Conservation (phyloP, 768 basidiomycete genomes). For the Lactifluus subvellereus region DNA sequence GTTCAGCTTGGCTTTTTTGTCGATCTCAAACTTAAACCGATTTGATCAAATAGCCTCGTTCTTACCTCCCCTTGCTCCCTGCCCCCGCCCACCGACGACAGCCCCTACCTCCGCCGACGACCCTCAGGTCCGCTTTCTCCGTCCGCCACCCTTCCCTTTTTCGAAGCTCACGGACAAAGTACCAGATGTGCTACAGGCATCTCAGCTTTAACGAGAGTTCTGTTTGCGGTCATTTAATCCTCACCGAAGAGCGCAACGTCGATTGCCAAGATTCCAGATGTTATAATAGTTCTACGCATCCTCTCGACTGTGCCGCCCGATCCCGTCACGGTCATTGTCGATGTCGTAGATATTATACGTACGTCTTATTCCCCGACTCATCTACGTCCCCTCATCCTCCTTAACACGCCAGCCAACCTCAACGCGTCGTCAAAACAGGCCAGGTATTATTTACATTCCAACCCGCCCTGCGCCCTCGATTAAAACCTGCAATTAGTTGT, state of each 20-base stretch:
- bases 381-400: not conserved
- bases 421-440: constrained; percentile 38
- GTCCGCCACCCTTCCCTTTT: not conserved
- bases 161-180: constrained; percentile 10
- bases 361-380: constrained; percentile 19
- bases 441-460: constrained; percentile 35
- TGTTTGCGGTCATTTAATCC: constrained; percentile 52
- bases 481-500: not conserved
- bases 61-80: not conserved
- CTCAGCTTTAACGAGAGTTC: constrained; percentile 47
- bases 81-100: constrained; percentile 16
- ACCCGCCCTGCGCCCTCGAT: not conserved
- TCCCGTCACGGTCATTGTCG: constrained; percentile 22
- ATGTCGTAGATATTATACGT: constrained; percentile 58
- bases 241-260: constrained; percentile 37
- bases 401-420: constrained; percentile 42
- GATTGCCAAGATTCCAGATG: constrained; percentile 51
- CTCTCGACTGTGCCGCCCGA: constrained; percentile 37
- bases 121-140: constrained; percentile 8
- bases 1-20: not conserved
- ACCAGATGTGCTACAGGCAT: constrained; percentile 58
- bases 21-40: constrained; percentile 19
- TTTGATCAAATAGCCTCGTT: constrained; percentile 12
- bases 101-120: constrained; percentile 24
- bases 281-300: constrained; percentile 45